Evolutionary conservation across 2,329 filamentous ascomycete genomes (phyloP).

Genomic region (Metarhizium sp.): DNA sequence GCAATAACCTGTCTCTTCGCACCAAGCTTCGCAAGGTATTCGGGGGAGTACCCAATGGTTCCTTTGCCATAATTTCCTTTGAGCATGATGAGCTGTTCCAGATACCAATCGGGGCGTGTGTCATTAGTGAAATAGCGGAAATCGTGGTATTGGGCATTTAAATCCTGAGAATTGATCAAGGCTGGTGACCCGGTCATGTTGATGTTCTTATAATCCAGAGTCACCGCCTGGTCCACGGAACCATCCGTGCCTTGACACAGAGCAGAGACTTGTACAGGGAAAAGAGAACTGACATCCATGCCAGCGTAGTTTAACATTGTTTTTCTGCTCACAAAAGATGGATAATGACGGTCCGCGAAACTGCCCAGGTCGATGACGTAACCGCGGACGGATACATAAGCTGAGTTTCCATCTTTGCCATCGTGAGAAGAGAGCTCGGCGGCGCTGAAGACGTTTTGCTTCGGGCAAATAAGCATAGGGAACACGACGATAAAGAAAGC

Average conservation of each 20-base stretch:
- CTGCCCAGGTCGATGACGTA: slow-evolving; percentile 74
- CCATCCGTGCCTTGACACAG: slow-evolving; percentile 73
- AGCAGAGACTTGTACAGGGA: slow-evolving; percentile 89
- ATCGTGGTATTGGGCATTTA: slow-evolving; percentile 79
- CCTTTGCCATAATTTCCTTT: slow-evolving; percentile 77
- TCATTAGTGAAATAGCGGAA: slow-evolving; percentile 82
- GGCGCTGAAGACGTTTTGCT: slow-evolving; percentile 76
- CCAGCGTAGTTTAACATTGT: slow-evolving; percentile 74
- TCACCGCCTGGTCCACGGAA: slow-evolving; percentile 57
- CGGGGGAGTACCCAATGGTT: slow-evolving; percentile 69
- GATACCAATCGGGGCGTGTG: slow-evolving; percentile 83
- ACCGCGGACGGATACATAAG: slow-evolving; percentile 78
- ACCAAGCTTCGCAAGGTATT: slow-evolving; percentile 66
- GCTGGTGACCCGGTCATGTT: slow-evolving; percentile 64
- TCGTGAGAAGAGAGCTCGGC: slow-evolving; percentile 65
- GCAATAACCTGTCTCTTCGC: slow-evolving; percentile 57
- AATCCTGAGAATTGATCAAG: slow-evolving; percentile 56
- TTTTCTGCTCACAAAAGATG: slow-evolving; percentile 44
- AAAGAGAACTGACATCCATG: slow-evolving; percentile 75
- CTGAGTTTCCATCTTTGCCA: slow-evolving; percentile 53
- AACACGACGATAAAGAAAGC: slow-evolving; percentile 89
- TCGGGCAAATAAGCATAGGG: slow-evolving; percentile 81
- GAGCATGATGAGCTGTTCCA: slow-evolving; percentile 73
- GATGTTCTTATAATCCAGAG: slow-evolving; percentile 69
- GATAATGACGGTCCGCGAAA: slow-evolving; percentile 70